Evolutionary conservation across 78 protist species (phyloP).

Genomic region (Mantamonas sphyraenae): DNA sequence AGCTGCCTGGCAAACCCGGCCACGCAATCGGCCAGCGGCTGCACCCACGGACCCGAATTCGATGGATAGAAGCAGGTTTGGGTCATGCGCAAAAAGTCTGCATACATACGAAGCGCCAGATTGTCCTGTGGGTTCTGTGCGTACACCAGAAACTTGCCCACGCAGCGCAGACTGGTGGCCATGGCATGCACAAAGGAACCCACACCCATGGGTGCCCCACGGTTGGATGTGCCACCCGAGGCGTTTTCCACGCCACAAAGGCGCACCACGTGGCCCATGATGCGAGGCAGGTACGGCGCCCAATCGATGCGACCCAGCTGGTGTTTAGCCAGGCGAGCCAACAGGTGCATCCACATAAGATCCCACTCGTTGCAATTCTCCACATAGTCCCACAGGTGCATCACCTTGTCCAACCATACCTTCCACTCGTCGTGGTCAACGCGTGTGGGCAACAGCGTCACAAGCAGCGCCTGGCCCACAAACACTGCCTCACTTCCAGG

Average conservation of each 20-base stretch:
- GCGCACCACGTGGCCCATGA: background rate
- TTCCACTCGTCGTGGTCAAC: background rate
- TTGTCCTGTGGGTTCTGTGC: slow-evolving; percentile 3
- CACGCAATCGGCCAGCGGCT: background rate
- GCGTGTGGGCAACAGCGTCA: background rate
- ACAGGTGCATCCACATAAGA: background rate
- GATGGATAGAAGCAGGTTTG: slow-evolving; percentile 1
- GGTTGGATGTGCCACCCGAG: slow-evolving; percentile 6
- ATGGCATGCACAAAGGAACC: no score
- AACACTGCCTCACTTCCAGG: slow-evolving; percentile 1
- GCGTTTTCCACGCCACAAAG: background rate
- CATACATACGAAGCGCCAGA: background rate
- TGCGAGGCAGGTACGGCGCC: background rate
- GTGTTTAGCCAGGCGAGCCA: background rate
- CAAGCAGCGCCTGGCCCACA: slow-evolving; percentile 1
- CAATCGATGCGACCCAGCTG: background rate
- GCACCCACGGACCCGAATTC: background rate
- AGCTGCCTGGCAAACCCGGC: background rate
- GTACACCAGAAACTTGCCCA: slow-evolving; percentile 5
- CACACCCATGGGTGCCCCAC: no score
- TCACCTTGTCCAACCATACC: background rate
- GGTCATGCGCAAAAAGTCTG: background rate
- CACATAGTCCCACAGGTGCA: no score
- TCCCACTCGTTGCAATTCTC: background rate
- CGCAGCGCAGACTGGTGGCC: no score